These are phyloP conservation scores for Diplogelasinospora grovesii DNA, from an alignment of 495 filamentous ascomycete genomes.

Conservation along the genomic window DNA sequence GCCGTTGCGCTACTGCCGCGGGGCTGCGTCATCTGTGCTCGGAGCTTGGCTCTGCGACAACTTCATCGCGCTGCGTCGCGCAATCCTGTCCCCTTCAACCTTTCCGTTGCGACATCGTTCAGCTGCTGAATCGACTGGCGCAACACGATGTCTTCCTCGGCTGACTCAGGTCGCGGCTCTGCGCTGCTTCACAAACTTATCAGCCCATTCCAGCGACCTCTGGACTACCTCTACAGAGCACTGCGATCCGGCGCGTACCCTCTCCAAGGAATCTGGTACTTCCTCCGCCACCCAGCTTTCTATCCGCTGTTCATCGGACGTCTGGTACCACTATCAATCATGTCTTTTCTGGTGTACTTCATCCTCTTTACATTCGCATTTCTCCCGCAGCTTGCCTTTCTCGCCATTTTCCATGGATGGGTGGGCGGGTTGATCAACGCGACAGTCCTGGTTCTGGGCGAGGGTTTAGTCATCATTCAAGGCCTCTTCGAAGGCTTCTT, in stretches of 20 bases:
- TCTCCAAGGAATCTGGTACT: constrained; percentile 68
- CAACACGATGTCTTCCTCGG: no score
- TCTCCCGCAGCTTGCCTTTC: constrained; percentile 72
- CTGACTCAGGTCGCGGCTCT: no score
- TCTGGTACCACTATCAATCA: constrained; percentile 60
- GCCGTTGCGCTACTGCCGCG: no score
- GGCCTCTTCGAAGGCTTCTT: constrained; percentile 73
- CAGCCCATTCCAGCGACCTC: constrained; percentile 14
- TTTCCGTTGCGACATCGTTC: no score
- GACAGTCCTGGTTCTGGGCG: constrained; percentile 70
- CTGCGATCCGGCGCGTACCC: constrained; percentile 28
- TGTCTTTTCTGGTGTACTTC: constrained; percentile 65
- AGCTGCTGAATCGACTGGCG: no score
- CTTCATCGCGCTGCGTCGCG: background rate
- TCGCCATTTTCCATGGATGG: constrained; percentile 74
- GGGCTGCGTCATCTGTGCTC: no score
- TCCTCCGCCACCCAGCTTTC: constrained; percentile 56
- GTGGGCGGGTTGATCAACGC: constrained; percentile 71
- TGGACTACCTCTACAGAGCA: constrained; percentile 24
- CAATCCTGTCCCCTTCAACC: no score
- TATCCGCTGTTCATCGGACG: constrained; percentile 63
- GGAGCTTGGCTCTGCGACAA: no score
- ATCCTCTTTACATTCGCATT: constrained; percentile 83
- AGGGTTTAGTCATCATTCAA: constrained; percentile 73
- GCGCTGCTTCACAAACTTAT: no score